Evolutionary conservation across 108 stramenopile species (phyloP).

Genomic region (Skeletonema tropicum): DNA sequence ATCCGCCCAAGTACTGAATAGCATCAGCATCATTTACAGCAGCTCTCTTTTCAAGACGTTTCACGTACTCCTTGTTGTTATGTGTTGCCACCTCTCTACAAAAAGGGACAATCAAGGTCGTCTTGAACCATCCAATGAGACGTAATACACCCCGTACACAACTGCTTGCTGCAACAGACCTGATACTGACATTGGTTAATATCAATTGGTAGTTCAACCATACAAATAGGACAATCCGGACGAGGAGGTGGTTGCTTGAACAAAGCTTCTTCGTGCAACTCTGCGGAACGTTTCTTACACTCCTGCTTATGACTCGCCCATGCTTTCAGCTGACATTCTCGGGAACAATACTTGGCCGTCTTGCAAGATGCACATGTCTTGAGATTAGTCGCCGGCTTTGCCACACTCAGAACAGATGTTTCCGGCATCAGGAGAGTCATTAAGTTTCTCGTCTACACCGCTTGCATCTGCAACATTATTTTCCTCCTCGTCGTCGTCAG

Average conservation of each 20-base stretch:
- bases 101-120: background rate
- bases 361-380: background rate
- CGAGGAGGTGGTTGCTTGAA: background rate
- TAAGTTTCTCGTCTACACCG: background rate
- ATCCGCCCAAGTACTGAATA: background rate
- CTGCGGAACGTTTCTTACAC: background rate
- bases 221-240: background rate
- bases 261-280: slow-evolving; percentile 1
- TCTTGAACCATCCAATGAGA: background rate
- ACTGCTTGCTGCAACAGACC: background rate
- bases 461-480: background rate
- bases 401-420: background rate
- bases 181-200: background rate
- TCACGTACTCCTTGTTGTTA: background rate
- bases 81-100: background rate
- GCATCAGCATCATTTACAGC: background rate
- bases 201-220: background rate
- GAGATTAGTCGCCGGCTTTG: background rate
- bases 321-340: background rate
- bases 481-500: background rate
- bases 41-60: background rate
- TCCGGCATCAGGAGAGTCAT: background rate
- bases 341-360: background rate
- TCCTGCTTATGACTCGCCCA: background rate
- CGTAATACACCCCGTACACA: background rate